A percentile compares a stretch with the other conserved stretches of the same genome.
phyloP scores from a whole-genome alignment of 2,329 filamentous ascomycete genomes.

The Beauveria sp. region DNA sequence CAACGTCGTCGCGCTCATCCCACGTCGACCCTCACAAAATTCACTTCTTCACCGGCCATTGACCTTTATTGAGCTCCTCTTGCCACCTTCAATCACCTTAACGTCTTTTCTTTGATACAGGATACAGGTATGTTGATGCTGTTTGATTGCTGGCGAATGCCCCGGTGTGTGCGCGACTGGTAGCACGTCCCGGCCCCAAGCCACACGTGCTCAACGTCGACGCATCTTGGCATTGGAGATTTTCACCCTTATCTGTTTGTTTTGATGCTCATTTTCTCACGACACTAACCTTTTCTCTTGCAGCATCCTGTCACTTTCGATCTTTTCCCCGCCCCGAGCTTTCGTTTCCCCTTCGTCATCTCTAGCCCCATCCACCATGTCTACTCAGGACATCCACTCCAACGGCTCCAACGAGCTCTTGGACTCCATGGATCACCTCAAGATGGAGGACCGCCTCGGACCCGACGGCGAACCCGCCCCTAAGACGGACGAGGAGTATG shows the following conservation, averaged over 20 bases:
- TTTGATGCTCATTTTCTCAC: not conserved
- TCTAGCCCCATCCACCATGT: slow-evolving; percentile 41
- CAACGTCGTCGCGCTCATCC: slow-evolving; percentile 13
- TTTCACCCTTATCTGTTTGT: not conserved
- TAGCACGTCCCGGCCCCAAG: not conserved
- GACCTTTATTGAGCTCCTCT: slow-evolving; percentile 15
- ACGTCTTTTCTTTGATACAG: not conserved
- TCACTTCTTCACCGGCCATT: slow-evolving; percentile 18
- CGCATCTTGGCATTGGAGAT: not conserved
- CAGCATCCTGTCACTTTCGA: not conserved
- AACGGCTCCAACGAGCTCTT: slow-evolving; percentile 53
- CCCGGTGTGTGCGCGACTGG: not conserved
- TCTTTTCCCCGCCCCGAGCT: not conserved
- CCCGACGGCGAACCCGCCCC: slow-evolving; percentile 72
- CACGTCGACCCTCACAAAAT: slow-evolving; percentile 5
- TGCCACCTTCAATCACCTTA: not conserved
- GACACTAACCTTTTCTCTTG: not conserved
- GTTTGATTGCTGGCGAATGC: slow-evolving; percentile 1
- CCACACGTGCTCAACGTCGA: slow-evolving; percentile 10
- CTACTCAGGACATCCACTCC: slow-evolving; percentile 50
- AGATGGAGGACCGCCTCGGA: slow-evolving; percentile 58
- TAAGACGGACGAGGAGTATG: slow-evolving; percentile 96
- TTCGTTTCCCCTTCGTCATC: slow-evolving; percentile 2
- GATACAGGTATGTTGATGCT: slow-evolving; percentile 5
- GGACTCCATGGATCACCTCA: slow-evolving; percentile 58